Evolutionary conservation across 148 eudicot species (phyloP), one percentile per base, ranked within the genome.

Genomic region (Tetragonia tetragonoides): DNA sequence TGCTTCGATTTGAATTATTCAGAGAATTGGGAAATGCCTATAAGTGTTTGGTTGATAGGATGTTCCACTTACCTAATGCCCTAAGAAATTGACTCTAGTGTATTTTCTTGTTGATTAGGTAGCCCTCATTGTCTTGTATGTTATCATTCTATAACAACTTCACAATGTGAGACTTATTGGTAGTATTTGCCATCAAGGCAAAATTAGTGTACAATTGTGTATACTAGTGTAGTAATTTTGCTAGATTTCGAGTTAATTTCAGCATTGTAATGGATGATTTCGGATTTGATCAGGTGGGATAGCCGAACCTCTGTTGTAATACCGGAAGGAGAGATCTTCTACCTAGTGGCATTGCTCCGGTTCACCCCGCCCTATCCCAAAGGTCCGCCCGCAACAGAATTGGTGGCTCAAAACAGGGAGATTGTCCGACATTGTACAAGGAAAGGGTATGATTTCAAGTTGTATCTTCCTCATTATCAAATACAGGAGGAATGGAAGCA

Each of bases 261-360:
- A 54, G 34, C 83, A 23, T 21, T 71, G 21, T 49, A 47, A 59
- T 40, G 66, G 11, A 2, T 17, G 28, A 16, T 65, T 20, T 40
- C 17, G 60, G 68, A 56, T 44, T 73, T 66, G 10, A 68, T 72
- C 64, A 94, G 98, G 87, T 94, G 98, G 98, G 93, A 94, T 49
- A 77, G 65, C 54, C 93, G 92, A 18, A 89, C 87, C 15, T 94
- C 97, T 0, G 90, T 86, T 0, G 93, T 85, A 7, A 39, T 92
- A 46, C 98, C 98, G 2, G 85, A 89, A 64, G 91, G 88, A 2
- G 97, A 94, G 16, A 87, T 94, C 9, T 90, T 92, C 60, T 94
- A 92, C 83, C 28, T 94, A 40, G 93, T 94, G 78, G 98, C 98
- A 3, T 81, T 94, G 83, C 91, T 94, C 72, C 82, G 97, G 7